phyloP scores from a whole-genome alignment of 441 rosid species.

The Pelargonium exstipulatum region DNA sequence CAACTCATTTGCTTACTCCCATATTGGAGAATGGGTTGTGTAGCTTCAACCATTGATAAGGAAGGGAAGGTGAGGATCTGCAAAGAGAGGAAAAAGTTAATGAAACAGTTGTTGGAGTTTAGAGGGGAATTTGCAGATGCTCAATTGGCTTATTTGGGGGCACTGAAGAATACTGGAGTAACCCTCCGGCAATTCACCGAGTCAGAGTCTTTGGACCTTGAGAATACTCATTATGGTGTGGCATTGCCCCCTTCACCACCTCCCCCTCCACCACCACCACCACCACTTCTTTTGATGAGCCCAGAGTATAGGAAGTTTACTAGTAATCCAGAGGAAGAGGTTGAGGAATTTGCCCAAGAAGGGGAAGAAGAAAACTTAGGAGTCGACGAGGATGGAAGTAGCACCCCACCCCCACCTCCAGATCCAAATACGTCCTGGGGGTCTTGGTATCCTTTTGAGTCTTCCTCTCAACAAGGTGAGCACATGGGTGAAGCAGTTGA shows the following conservation, averaged over 20 bases:
- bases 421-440: conserved; percentile 44
- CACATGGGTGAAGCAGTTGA: conserved; percentile 32
- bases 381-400: conserved; percentile 28
- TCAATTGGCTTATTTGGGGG: conserved; percentile 66
- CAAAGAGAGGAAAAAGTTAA: conserved; percentile 78
- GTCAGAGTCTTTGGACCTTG: conserved; percentile 72
- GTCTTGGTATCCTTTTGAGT: conserved; percentile 45
- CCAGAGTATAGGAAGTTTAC: conserved; percentile 45
- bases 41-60: conserved; percentile 68
- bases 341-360: conserved; percentile 21
- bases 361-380: conserved; percentile 35
- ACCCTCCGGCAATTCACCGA: conserved; percentile 93
- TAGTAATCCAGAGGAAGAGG: conserved; percentile 14
- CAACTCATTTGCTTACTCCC: neutral
- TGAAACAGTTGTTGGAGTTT: conserved; percentile 59
- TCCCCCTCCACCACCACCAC: conserved; percentile 65
- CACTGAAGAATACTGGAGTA: conserved; percentile 77
- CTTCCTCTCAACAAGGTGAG: conserved; percentile 25
- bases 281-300: conserved; percentile 70
- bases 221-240: conserved; percentile 34
- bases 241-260: conserved; percentile 46
- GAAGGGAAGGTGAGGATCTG: conserved; percentile 68
- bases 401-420: conserved; percentile 39
- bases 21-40: conserved; percentile 64
- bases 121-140: conserved; percentile 84